Evolutionary conservation across 2,329 filamentous ascomycete species (phyloP).

Genomic region (Cercospora sp.): DNA sequence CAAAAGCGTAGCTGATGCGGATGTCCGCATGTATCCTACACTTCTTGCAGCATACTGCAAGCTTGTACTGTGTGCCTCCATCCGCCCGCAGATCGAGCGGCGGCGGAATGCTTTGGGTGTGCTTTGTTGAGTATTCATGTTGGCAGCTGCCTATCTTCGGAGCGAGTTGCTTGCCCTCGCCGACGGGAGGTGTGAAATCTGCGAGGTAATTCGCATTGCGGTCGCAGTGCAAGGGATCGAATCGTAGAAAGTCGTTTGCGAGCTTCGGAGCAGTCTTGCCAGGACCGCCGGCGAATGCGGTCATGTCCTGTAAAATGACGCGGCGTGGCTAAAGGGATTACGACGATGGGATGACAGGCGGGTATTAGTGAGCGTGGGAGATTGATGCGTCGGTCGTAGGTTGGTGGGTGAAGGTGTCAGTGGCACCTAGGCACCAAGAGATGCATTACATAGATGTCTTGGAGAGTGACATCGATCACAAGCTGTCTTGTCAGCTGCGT

Average conservation of each 20-base stretch:
- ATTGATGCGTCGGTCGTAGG: slow-evolving; percentile 5
- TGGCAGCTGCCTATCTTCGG: slow-evolving; percentile 53
- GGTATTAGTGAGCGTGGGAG: neutral
- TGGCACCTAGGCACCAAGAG: slow-evolving; percentile 14
- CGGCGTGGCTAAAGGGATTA: slow-evolving; percentile 1
- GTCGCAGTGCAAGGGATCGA: slow-evolving; percentile 53
- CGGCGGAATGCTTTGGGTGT: slow-evolving; percentile 55
- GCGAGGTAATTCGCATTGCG: slow-evolving; percentile 50
- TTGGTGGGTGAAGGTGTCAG: neutral
- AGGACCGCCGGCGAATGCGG: slow-evolving; percentile 30
- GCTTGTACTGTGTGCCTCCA: slow-evolving; percentile 51
- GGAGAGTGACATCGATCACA: slow-evolving; percentile 5
- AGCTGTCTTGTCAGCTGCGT: slow-evolving; percentile 7
- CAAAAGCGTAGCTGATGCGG: slow-evolving; percentile 50
- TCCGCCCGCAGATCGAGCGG: slow-evolving; percentile 45
- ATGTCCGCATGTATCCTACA: slow-evolving; percentile 66
- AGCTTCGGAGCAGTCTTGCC: slow-evolving; percentile 55
- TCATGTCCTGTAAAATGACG: slow-evolving; percentile 20
- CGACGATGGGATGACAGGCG: neutral
- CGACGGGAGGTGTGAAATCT: slow-evolving; percentile 57
- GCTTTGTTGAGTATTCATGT: slow-evolving; percentile 61
- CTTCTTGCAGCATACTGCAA: slow-evolving; percentile 61
- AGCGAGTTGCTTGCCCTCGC: slow-evolving; percentile 39
- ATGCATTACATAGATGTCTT: slow-evolving; percentile 7
- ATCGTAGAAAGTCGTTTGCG: slow-evolving; percentile 53